Evolutionary conservation across 2,329 filamentous ascomycete genomes (phyloP).

Genomic region (Aspergillus calidoustus): DNA sequence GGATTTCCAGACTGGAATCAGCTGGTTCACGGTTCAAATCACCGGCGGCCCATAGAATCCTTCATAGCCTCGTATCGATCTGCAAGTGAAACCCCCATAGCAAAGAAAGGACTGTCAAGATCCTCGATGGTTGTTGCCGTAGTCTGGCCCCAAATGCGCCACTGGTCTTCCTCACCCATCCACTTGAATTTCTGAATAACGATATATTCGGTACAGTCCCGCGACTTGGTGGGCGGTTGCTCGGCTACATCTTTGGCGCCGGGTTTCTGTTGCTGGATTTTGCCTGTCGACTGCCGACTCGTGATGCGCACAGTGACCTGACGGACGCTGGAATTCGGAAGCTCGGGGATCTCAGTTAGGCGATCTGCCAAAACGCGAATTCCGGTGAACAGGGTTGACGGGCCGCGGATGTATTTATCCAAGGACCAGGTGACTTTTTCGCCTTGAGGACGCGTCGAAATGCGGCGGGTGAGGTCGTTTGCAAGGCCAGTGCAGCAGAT

Average conservation of each 20-base stretch:
- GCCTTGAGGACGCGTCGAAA: slow-evolving; percentile 38
- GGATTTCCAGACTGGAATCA: not conserved
- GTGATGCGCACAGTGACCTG: slow-evolving; percentile 47
- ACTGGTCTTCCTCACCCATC: slow-evolving; percentile 47
- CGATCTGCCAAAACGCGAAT: slow-evolving; percentile 48
- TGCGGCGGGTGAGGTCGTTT: slow-evolving; percentile 38
- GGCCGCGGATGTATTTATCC: slow-evolving; percentile 42
- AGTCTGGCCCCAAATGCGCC: slow-evolving; percentile 57
- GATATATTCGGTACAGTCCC: slow-evolving; percentile 55
- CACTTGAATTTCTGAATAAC: slow-evolving; percentile 54
- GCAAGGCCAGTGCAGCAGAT: slow-evolving; percentile 47
- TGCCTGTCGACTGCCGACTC: slow-evolving; percentile 43
- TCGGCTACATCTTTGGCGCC: not conserved
- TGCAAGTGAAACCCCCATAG: slow-evolving; percentile 36
- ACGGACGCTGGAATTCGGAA: slow-evolving; percentile 43
- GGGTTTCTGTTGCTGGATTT: slow-evolving; percentile 12
- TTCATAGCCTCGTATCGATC: slow-evolving; percentile 43
- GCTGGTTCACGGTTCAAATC: not conserved
- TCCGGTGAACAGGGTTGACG: slow-evolving; percentile 43
- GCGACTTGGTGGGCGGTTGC: slow-evolving; percentile 38
- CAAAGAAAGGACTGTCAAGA: slow-evolving; percentile 43
- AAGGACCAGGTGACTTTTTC: slow-evolving; percentile 43
- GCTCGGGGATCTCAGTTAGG: slow-evolving; percentile 45
- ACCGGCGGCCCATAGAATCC: slow-evolving; percentile 20
- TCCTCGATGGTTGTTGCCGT: slow-evolving; percentile 48